Percentiles rank a stretch among this genome's conserved stretches.
Evolutionary conservation across 1,284 basidiomycete species (phyloP).

Genomic region (Pseudozyma tsukubaensis): DNA sequence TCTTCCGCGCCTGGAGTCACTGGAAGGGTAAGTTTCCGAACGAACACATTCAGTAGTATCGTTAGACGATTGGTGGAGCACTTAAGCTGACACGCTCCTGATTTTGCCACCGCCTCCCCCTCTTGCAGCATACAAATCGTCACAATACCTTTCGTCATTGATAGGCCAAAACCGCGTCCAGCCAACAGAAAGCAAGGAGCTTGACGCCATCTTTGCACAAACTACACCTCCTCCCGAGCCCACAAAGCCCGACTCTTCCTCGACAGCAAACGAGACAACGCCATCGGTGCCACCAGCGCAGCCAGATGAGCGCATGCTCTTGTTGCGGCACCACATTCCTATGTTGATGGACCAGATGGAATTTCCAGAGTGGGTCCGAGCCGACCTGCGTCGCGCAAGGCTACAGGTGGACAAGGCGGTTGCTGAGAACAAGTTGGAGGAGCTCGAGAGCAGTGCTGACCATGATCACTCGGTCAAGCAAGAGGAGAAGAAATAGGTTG

Average conservation of each 20-base stretch:
- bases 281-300: slow-evolving; percentile 1
- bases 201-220: slow-evolving; percentile 50
- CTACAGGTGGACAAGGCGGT: slow-evolving; percentile 41
- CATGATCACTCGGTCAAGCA: slow-evolving; percentile 22
- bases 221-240: slow-evolving; percentile 11
- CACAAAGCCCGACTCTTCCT: slow-evolving; percentile 9
- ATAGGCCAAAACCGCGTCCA: slow-evolving; percentile 50
- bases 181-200: slow-evolving; percentile 48
- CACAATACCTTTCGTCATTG: slow-evolving; percentile 48
- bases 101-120: too few species aligned
- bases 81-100: too few species aligned
- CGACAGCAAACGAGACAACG: neutral
- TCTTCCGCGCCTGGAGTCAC: slow-evolving; percentile 64
- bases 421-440: slow-evolving; percentile 44
- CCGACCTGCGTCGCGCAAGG: slow-evolving; percentile 45
- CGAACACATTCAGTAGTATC: neutral
- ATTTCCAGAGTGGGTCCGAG: slow-evolving; percentile 44
- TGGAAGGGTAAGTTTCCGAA: slow-evolving; percentile 61
- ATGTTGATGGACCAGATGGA: slow-evolving; percentile 45
- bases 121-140: slow-evolving; percentile 63
- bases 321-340: slow-evolving; percentile 36
- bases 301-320: slow-evolving; percentile 38
- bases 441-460: slow-evolving; percentile 43
- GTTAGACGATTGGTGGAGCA: neutral
- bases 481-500: slow-evolving; percentile 6